These are phyloP conservation scores for Tetrahymena thermophila DNA, from an alignment of 73 alveolate species.

Conservation along the genomic window DNA sequence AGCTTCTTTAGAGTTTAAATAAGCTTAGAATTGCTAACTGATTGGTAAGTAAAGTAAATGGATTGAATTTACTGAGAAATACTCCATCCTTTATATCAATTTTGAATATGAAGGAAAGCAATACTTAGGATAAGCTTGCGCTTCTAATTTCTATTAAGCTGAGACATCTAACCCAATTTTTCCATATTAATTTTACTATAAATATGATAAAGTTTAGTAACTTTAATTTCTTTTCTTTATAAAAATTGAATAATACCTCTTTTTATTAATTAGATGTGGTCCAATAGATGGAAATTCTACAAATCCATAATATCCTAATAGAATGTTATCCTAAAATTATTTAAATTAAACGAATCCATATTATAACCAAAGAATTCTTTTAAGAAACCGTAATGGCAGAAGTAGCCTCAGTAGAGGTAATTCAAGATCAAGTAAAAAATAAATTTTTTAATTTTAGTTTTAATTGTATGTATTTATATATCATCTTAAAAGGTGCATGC, in stretches of 20 bases:
- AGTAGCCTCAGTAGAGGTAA: background rate
- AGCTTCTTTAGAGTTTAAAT: background rate
- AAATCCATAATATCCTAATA: background rate
- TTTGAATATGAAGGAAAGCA: background rate
- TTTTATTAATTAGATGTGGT: background rate
- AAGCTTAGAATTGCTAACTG: background rate
- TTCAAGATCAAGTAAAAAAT: background rate
- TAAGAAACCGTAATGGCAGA: background rate
- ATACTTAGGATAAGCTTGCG: background rate
- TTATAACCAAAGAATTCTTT: background rate
- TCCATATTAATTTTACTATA: background rate
- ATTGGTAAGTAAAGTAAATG: background rate
- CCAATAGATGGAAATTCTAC: background rate
- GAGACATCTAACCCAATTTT: background rate
- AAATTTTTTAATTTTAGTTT: background rate
- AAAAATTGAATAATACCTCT: background rate
- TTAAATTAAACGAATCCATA: too few species aligned
- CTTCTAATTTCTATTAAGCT: background rate
- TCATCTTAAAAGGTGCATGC: background rate
- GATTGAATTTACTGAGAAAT: background rate
- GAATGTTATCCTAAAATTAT: background rate
- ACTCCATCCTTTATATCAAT: background rate
- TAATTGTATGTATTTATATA: too few species aligned
- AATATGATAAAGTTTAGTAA: background rate
- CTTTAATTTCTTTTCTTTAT: background rate